Evolutionary conservation across 441 rosid species (phyloP).

Genomic region (Jatropha multifida): DNA sequence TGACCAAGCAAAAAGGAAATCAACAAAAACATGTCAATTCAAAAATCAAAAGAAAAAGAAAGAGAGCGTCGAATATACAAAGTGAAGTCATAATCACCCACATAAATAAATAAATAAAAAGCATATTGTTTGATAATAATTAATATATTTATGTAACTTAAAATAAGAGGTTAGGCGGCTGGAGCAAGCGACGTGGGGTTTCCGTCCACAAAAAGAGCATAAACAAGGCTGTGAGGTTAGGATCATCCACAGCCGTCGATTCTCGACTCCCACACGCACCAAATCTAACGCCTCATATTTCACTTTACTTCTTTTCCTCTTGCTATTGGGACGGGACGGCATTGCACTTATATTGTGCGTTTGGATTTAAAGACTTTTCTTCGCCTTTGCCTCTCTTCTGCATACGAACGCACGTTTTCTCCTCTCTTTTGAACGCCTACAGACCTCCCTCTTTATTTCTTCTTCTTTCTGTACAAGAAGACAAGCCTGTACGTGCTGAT

Average conservation of each 20-base stretch:
- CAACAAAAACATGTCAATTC: background rate
- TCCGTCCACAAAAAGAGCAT: conserved; percentile 17
- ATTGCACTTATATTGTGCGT: background rate
- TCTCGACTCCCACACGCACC: conserved; percentile 11
- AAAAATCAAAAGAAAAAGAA: too few species aligned
- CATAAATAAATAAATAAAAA: background rate
- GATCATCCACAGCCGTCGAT: conserved; percentile 27
- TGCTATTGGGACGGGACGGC: conserved; percentile 31
- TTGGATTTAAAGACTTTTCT: background rate
- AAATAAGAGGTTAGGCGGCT: conserved; percentile 4
- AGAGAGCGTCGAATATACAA: background rate
- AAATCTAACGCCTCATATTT: conserved; percentile 26
- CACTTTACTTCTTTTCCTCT: background rate
- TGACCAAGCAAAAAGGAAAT: too few species aligned
- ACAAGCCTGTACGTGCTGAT: background rate
- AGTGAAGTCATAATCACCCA: background rate
- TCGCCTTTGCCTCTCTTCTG: background rate
- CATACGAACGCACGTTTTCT: conserved; percentile 19
- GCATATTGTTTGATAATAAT: background rate
- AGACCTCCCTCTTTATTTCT: background rate
- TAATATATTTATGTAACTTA: background rate
- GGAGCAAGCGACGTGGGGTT: background rate
- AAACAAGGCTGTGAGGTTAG: conserved; percentile 7
- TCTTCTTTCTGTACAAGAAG: background rate
- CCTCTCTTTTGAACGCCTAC: background rate